These are phyloP conservation scores for Furculomyces boomerangus DNA, from an alignment of 371 early-diverging fungal genomes.

Conservation along the genomic window DNA sequence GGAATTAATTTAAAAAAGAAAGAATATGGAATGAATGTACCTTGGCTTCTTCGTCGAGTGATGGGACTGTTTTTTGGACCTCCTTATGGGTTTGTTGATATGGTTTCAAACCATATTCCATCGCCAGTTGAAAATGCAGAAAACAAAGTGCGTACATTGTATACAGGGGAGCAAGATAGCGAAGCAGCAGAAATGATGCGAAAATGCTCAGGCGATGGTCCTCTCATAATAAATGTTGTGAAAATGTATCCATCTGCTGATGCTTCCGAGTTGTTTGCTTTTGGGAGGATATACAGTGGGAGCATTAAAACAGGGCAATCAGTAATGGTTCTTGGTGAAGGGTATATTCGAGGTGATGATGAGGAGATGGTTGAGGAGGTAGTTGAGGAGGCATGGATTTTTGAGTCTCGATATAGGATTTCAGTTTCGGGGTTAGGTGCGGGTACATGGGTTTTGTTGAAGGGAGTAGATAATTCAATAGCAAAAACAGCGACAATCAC, in stretches of 20 bases:
- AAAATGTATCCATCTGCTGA: conserved; percentile 78
- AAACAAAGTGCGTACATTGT: conserved; percentile 45
- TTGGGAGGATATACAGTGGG: conserved; percentile 87
- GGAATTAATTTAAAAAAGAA: conserved; percentile 66
- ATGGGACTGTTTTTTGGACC: conserved; percentile 81
- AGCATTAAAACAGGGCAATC: conserved; percentile 53
- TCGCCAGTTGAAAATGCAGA: conserved; percentile 64
- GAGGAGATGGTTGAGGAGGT: conserved; percentile 83
- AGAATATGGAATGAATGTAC: conserved; percentile 60
- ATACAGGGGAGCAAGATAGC: conserved; percentile 55
- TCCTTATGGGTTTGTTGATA: conserved; percentile 73
- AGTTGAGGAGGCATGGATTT: conserved; percentile 55
- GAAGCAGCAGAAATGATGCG: conserved; percentile 49
- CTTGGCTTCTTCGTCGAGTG: conserved; percentile 61
- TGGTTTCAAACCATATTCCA: conserved; percentile 60
- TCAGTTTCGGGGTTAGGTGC: conserved; percentile 56
- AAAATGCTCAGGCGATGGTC: conserved; percentile 74
- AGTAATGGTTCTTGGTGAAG: conserved; percentile 82
- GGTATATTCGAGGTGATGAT: conserved; percentile 79
- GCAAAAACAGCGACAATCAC: conserved; percentile 85
- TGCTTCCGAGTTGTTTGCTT: conserved; percentile 64
- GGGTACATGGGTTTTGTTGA: conserved; percentile 81
- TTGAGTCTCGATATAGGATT: conserved; percentile 73
- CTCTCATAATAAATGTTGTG: conserved; percentile 76
- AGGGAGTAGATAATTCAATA: conserved; percentile 81